Evolutionary conservation across 805 yeast species (phyloP).

Genomic region (Monosporozyma servazzii): DNA sequence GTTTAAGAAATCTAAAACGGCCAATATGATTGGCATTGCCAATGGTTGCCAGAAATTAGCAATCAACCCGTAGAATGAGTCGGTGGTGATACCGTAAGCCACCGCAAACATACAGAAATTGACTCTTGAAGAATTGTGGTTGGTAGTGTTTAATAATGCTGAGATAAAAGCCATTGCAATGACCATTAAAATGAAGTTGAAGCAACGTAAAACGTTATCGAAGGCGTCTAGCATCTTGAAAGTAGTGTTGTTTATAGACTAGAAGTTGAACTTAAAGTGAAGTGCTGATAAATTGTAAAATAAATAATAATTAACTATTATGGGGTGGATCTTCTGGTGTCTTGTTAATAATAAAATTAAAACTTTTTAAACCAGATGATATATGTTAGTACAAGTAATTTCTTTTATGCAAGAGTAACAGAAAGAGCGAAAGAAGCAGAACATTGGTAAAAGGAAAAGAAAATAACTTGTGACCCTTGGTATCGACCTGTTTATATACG

Average conservation of each 20-base stretch:
- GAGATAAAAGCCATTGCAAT: slow-evolving; percentile 82
- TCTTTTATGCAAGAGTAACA: too few relatives aligned
- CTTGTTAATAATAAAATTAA: too few relatives aligned
- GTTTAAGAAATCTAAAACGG: slow-evolving; percentile 74
- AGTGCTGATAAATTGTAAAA: too few relatives aligned
- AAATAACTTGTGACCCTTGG: too few relatives aligned
- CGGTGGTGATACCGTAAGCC: slow-evolving; percentile 73
- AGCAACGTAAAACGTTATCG: slow-evolving; percentile 62
- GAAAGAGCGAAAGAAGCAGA: too few relatives aligned
- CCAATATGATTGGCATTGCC: slow-evolving; percentile 78
- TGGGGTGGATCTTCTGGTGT: too few relatives aligned
- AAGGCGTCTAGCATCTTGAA: slow-evolving; percentile 51
- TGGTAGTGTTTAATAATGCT: slow-evolving; percentile 64
- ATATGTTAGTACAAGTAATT: too few relatives aligned
- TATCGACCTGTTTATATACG: too few relatives aligned
- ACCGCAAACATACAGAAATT: slow-evolving; percentile 82
- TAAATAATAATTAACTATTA: too few relatives aligned
- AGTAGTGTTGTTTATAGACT: background rate
- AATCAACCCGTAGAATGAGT: slow-evolving; percentile 63
- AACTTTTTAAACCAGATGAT: too few relatives aligned
- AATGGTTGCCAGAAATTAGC: slow-evolving; percentile 64
- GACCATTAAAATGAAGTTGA: slow-evolving; percentile 67
- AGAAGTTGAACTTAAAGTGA: background rate
- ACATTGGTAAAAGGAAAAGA: too few relatives aligned
- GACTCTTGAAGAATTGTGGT: slow-evolving; percentile 56